These are phyloP conservation scores for Ophiostoma sp. DNA, from an alignment of 2,329 filamentous ascomycete species.

Conservation along the genomic window DNA sequence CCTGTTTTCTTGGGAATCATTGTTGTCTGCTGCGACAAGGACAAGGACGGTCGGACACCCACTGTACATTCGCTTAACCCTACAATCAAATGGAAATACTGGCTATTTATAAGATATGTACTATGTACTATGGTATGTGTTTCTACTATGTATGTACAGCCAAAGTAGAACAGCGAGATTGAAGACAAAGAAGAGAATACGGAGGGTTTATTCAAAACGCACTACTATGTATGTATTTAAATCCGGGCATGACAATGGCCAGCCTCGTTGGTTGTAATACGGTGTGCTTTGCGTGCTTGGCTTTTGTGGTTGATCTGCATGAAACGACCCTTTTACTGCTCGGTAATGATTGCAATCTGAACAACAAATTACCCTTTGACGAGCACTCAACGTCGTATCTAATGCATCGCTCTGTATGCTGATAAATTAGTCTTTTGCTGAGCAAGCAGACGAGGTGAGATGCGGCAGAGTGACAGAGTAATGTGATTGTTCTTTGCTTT, in stretches of 20 bases:
- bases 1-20: background rate
- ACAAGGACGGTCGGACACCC: background rate
- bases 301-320: background rate
- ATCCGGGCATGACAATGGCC: too few species aligned
- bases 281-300: background rate
- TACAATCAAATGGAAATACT: background rate
- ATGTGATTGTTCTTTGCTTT: background rate
- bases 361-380: too few species aligned
- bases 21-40: background rate
- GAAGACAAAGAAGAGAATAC: too few species aligned
- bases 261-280: too few species aligned
- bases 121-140: background rate
- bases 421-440: background rate
- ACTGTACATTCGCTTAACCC: conserved; percentile 7
- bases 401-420: background rate
- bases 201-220: too few species aligned
- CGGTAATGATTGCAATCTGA: background rate
- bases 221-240: too few species aligned
- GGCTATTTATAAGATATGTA: too few species aligned
- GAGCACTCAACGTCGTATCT: too few species aligned
- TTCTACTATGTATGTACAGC: background rate
- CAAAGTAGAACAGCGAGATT: background rate
- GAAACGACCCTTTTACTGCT: background rate
- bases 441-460: background rate
- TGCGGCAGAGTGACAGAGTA: background rate